Conservation (phyloP, 257 asterid species). For the Misopates orontium region DNA sequence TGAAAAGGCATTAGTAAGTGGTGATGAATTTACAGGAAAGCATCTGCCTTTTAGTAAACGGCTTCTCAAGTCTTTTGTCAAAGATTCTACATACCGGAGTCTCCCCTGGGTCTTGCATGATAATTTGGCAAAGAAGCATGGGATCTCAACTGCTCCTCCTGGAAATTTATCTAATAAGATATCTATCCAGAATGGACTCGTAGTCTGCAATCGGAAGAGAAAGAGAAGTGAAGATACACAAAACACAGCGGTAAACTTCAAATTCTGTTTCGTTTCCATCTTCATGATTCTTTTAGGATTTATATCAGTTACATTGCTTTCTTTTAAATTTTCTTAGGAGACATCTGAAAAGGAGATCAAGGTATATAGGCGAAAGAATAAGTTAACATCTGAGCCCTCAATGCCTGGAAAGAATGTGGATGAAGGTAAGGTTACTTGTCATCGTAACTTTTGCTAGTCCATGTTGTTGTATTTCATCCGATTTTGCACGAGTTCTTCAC, state of each 20-base stretch:
- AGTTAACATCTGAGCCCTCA: constrained; percentile 30
- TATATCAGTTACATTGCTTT: constrained; percentile 25
- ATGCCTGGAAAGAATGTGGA: constrained; percentile 25
- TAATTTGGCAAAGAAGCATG: constrained; percentile 69
- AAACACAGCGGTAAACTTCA: constrained; percentile 47
- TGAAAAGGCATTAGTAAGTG: constrained; percentile 53
- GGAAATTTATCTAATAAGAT: constrained; percentile 47
- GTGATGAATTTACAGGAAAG: constrained; percentile 61
- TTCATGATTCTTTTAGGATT: constrained; percentile 22
- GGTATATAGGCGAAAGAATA: constrained; percentile 47
- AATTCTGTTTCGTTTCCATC: constrained; percentile 20
- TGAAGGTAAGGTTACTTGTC: constrained; percentile 36
- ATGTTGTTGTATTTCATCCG: constrained; percentile 1
- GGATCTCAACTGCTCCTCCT: constrained; percentile 70
- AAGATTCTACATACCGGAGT: constrained; percentile 82
- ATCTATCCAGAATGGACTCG: constrained; percentile 64
- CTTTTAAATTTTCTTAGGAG: constrained; percentile 39
- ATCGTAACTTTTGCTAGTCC: constrained; percentile 8
- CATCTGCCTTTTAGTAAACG: constrained; percentile 72
- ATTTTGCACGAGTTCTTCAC: not conserved
- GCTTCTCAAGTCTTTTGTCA: constrained; percentile 78
- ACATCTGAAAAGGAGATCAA: constrained; percentile 41
- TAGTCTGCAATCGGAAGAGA: constrained; percentile 69
- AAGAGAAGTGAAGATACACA: constrained; percentile 61
- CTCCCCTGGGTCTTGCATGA: constrained; percentile 94